Evolutionary conservation across 169 alveolate genomes (phyloP).

Genomic region (Theileria annulata): DNA sequence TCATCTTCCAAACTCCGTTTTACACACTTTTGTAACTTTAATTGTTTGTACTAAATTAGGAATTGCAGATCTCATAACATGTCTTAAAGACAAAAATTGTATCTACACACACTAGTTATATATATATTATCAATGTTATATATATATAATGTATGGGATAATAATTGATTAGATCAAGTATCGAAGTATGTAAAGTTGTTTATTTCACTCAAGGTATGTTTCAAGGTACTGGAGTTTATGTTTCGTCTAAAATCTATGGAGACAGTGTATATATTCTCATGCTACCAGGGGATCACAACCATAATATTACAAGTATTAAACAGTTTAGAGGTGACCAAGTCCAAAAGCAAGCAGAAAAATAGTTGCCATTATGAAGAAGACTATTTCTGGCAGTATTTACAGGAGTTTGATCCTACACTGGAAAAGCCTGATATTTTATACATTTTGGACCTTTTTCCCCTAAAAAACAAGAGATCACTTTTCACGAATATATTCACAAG

Average conservation of each 20-base stretch:
- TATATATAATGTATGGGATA: not conserved
- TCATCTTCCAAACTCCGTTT: slow-evolving; percentile 2
- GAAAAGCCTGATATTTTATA: slow-evolving; percentile 9
- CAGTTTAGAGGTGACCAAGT: not conserved
- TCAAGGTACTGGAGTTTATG: slow-evolving; percentile 18
- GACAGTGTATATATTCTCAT: slow-evolving; percentile 1
- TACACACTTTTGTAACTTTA: slow-evolving; percentile 10
- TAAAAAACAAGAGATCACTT: not conserved
- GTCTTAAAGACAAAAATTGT: slow-evolving; percentile 6
- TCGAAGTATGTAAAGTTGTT: slow-evolving; percentile 1
- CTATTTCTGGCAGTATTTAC: slow-evolving; percentile 8
- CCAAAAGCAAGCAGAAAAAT: not conserved
- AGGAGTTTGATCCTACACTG: not conserved
- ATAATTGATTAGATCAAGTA: not conserved
- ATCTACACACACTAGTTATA: not conserved
- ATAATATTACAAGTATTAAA: not conserved
- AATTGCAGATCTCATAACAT: slow-evolving; percentile 18
- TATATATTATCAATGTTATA: not conserved
- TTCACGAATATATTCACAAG: not conserved
- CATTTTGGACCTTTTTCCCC: slow-evolving; percentile 14
- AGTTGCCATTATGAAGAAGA: not conserved
- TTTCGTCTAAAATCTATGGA: slow-evolving; percentile 9
- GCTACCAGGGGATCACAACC: slow-evolving; percentile 11
- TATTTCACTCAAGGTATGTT: slow-evolving; percentile 14
- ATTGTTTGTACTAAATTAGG: not conserved